These are phyloP conservation scores for Hebeloma cylindrosporum DNA, from an alignment of 768 basidiomycete species.

Conservation along the genomic window DNA sequence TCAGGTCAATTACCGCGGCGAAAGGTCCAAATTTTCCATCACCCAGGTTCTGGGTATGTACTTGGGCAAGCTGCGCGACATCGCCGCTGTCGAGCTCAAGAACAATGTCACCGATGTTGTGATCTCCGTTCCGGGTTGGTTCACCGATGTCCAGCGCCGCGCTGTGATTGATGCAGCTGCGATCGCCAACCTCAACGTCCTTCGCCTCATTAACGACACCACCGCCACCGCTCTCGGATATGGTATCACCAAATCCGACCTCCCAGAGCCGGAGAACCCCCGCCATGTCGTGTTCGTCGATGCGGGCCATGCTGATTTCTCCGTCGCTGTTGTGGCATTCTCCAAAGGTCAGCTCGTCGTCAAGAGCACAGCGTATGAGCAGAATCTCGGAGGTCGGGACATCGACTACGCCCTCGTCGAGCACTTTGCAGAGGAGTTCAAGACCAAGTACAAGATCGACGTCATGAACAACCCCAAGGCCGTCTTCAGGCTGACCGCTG, in stretches of 20 bases:
- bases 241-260: constrained; percentile 97
- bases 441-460: constrained; percentile 97
- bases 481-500: constrained; percentile 82
- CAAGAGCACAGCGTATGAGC: constrained; percentile 88
- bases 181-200: constrained; percentile 86
- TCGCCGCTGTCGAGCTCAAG: constrained; percentile 82
- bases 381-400: constrained; percentile 93
- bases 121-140: constrained; percentile 96
- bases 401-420: constrained; percentile 89
- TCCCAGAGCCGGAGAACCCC: constrained; percentile 80
- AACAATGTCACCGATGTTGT: constrained; percentile 86
- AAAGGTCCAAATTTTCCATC: constrained; percentile 74
- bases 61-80: constrained; percentile 89
- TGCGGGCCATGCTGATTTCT: constrained; percentile 89
- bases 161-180: constrained; percentile 86
- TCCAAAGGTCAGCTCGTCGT: constrained; percentile 90
- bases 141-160: constrained; percentile 89
- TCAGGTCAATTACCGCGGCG: constrained; percentile 88
- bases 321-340: constrained; percentile 87
- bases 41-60: constrained; percentile 94
- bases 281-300: constrained; percentile 93
- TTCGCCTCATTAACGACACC: constrained; percentile 96
- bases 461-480: constrained; percentile 91
- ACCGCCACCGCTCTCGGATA: constrained; percentile 96
- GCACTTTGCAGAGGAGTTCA: constrained; percentile 91